Base-by-base conservation (phyloP, 1,284 basidiomycete species). In the Hemileccinum hortonii region DNA sequence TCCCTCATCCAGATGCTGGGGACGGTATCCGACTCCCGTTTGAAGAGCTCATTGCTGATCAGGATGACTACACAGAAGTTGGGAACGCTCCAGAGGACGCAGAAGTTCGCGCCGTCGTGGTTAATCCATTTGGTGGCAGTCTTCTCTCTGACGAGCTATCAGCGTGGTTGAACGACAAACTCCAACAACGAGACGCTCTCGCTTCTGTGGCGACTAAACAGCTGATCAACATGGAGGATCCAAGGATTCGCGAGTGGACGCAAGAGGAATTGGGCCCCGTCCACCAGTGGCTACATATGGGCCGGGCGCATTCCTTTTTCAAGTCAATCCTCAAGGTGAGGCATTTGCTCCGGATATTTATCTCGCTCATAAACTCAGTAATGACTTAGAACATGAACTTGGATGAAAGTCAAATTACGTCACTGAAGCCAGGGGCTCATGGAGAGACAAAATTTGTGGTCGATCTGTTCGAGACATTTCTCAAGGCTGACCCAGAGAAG, bases 211-310 rank as follows among this genome's bases (percentile, higher is more conserved):
- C 15, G 2, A 47, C 56, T 12, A 18, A 24, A 30, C 57, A 42
- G 2, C 30, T 58, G 8, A 40, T 67, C 36, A n/a, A 68, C 21
- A 74, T 75, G 72, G 63, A 69, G 22, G 74, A 75, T 50, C 57
- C 60, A 6, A 64, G 74, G 38, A 67, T 75, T 43, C 65, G 75
- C 18, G 67, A 70, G 47, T 73, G 65, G 65, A 67, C 61, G 7
- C 42, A 21, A 14, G 63, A 65, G 26, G 73, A 76, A 49, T 53
- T 63, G 44, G 60, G 61, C 3, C 47, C 62, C 36, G 57, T 64
- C 40, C 65, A 62, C 53, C 57, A 58, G 22, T 64, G 61, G 56
- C 38, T 69, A 30, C 58, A 58, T 9, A 52, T 60, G 59, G 53
- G 59, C 42, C 44, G 58, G 41, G 50, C 52, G 39, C 53, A 56